Evolutionary conservation across 106 monocot species (phyloP), one percentile per base, ranked within the genome.

Genomic region (Amphibolis antarctica): DNA sequence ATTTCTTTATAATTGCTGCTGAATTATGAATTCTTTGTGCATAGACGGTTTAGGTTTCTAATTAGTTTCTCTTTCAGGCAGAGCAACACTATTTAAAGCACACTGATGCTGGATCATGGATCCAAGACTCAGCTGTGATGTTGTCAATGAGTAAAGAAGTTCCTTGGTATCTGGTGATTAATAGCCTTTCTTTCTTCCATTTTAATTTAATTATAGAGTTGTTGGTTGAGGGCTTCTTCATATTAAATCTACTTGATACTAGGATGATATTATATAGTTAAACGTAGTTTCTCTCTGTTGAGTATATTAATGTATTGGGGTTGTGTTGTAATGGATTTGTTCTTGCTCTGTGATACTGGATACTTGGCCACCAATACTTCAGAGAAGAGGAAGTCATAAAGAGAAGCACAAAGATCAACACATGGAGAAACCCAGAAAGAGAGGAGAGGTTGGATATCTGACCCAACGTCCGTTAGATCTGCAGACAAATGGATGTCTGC

Each of bases 81-180:
- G 94, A 89, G 43, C 94, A 94, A 69, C 89, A 89, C 57, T 94
- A 89, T 76, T 64, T 94, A 49, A 94, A 94, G 74, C 94, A 94
- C 63, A 94, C 85, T 71, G 94, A 94, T 76, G 81, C 89, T 69
- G 94, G 86, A 30, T 86, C 94, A 62, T 94, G 94, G 94, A 84
- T 94, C 72, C 94, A 94, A 62, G 94, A 89, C 58, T 94, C 89
- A 62, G 86, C 94, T 28, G 54, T 84, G 77, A 89, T 94, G 81
- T 75, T 89, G 68, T 89, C 89, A 28, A 63, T 83, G 77, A 79
- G 81, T 55, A 89, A 83, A 71, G 94, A 94, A 68, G 84, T 85
- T 67, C 94, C 94, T 49, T 94, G 94, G 94, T 94, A 79, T 68
- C 69, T 94, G 75, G 94, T 94, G 78, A 63, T 63, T 6, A 59